Percentiles rank a stretch among this genome's conserved stretches.
These are phyloP conservation scores for Ustilago trichophora DNA, from an alignment of 1,284 basidiomycete genomes.

Conservation along the genomic window DNA sequence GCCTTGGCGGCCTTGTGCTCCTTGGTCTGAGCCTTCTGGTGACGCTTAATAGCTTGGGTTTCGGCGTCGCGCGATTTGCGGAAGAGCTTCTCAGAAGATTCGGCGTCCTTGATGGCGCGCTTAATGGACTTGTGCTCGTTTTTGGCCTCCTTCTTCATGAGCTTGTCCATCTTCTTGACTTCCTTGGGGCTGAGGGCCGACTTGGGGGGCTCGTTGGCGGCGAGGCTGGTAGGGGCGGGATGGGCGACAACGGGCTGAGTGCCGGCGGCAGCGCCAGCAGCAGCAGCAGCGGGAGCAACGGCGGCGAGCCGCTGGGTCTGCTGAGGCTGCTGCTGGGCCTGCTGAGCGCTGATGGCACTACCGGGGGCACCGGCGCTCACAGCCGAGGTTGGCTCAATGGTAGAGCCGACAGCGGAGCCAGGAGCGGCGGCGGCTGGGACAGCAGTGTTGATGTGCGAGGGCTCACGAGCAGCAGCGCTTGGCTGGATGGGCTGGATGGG, in stretches of 20 bases:
- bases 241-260: conserved; percentile 10
- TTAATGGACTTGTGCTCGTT: conserved; percentile 56
- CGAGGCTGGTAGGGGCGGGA: conserved; percentile 21
- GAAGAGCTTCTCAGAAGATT: conserved; percentile 50
- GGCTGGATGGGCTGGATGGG: conserved; percentile 33
- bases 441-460: conserved; percentile 30
- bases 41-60: conserved; percentile 51
- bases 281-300: conserved; percentile 14
- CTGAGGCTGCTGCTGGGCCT: conserved; percentile 17
- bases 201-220: conserved; percentile 22
- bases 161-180: conserved; percentile 60
- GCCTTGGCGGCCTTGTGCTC: conserved; percentile 60
- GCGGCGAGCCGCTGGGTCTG: conserved; percentile 18
- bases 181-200: conserved; percentile 50
- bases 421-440: conserved; percentile 21
- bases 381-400: conserved; percentile 10
- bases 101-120: conserved; percentile 57
- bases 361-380: conserved; percentile 5
- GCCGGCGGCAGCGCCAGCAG: conserved; percentile 4
- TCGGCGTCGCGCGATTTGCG: conserved; percentile 59
- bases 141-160: conserved; percentile 60
- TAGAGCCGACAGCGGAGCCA: too few relatives aligned
- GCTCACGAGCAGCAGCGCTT: conserved; percentile 16
- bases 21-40: conserved; percentile 51
- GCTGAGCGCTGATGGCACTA: conserved; percentile 7